phyloP scores from a whole-genome alignment of 164 flowering plant genomes.

The Liquidambar formosana region DNA sequence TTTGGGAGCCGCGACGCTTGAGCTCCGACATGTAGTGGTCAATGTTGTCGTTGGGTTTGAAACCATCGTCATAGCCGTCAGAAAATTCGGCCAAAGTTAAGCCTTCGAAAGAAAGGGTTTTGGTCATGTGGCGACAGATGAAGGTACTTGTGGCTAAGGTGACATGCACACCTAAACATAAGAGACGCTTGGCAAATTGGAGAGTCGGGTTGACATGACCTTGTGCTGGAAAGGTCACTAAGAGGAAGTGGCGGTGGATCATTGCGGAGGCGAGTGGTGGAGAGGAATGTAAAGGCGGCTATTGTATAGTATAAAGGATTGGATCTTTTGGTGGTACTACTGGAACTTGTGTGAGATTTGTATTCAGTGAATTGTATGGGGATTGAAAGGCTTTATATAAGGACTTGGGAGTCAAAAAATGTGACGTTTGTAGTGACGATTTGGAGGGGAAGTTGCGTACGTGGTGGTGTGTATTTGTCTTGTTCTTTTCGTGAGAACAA shows the following conservation, averaged over 20 bases:
- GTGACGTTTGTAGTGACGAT: no score
- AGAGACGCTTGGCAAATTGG: slow-evolving; percentile 23
- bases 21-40: background rate
- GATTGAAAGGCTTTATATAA: no score
- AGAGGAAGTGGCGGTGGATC: slow-evolving; percentile 7
- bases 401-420: no score
- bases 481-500: no score
- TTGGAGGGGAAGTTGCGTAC: no score
- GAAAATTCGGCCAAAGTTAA: background rate
- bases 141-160: slow-evolving; percentile 16
- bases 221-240: slow-evolving; percentile 19
- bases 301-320: no score
- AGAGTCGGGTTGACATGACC: slow-evolving; percentile 32
- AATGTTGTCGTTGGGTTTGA: background rate
- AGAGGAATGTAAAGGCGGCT: no score
- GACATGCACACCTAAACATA: slow-evolving; percentile 4
- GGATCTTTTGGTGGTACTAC: background rate
- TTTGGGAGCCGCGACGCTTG: slow-evolving; percentile 5
- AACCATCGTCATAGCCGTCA: slow-evolving; percentile 12
- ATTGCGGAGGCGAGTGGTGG: background rate
- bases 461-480: no score
- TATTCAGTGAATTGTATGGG: no score
- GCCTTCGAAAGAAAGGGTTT: background rate
- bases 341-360: no score
- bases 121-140: slow-evolving; percentile 7